Evolutionary conservation across 2,329 filamentous ascomycete species (phyloP), one percentile per base, ranked within the genome.

Genomic region (Colletotrichum kahawae): DNA sequence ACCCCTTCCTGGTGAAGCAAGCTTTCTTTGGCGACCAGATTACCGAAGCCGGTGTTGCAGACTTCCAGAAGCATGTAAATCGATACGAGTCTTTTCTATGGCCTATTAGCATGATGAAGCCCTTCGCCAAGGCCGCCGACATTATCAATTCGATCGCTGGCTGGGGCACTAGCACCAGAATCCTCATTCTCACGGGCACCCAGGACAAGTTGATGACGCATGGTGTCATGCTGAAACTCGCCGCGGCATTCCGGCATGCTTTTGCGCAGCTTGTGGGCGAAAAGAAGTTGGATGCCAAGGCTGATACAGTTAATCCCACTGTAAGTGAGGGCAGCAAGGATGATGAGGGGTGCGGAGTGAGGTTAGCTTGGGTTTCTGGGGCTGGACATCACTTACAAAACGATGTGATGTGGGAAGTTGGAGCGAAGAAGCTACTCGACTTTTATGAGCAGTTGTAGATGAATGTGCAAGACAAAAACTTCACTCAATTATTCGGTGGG

Each of bases 311-410:
- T 67, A 36, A 67, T 33, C 14, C 71, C 4, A 13, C 81, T 10
- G 29, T 71, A 1, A 80, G 79, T 1, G 79, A 79, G 56, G 79
- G 77, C 8, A 80, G 65, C 1, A 31, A 77, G 34, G 82, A 84
- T 63, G 77, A 79, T 24, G 77, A 56, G 4, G 81, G 81, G 5
- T 78, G 81, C 13, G 86, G 85, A 1, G 86, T 90, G 12, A 79
- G 81, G 62, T 80, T 88, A 62, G 83, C 78, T 18, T 80, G 87
- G 60, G 86, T 90, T 1, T 81, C 83, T 4, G 85, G 84, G 4
- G 83, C 87, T 5, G 89, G 86, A 3, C 88, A 91, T 79, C 89
- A 91, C 80, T 75, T 90, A 59, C 88, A 90, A 78, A 89, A 91
- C 70, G 88, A 91, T 77, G 80, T 85, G 13, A 82, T 83, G 51